Percentiles rank a stretch among this genome's conserved stretches.
phyloP scores from a whole-genome alignment of 129 eudicot genomes.

The Escallonia rubra region DNA sequence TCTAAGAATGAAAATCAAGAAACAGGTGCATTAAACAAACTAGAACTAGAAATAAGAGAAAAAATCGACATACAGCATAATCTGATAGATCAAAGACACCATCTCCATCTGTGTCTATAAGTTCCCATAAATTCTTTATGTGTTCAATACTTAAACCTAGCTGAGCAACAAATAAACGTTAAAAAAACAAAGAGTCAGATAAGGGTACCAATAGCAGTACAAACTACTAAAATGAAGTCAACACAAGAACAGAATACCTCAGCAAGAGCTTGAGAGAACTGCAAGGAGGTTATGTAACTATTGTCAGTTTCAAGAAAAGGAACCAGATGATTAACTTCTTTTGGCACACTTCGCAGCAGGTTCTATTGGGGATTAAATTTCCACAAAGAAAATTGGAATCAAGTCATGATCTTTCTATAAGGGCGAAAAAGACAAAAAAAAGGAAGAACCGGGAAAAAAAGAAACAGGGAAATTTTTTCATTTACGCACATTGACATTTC shows the following conservation, averaged over 20 bases:
- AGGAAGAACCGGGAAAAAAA: too few species aligned
- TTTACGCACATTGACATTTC: slow-evolving; percentile 17
- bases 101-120: slow-evolving; percentile 17
- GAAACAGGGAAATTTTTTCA: not conserved
- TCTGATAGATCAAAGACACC: slow-evolving; percentile 12
- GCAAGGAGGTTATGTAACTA: slow-evolving; percentile 11
- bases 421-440: too few species aligned
- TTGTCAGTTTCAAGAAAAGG: slow-evolving; percentile 4
- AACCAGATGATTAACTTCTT: not conserved
- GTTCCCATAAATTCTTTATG: slow-evolving; percentile 18
- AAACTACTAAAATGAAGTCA: not conserved
- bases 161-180: not conserved
- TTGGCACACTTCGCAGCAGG: slow-evolving; percentile 7
- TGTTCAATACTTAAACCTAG: slow-evolving; percentile 10
- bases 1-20: not conserved
- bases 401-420: too few species aligned
- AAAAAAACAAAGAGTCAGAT: not conserved
- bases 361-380: slow-evolving; percentile 1
- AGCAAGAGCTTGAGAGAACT: slow-evolving; percentile 17
- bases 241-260: slow-evolving; percentile 10
- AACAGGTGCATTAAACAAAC: not conserved
- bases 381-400: too few species aligned
- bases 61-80: slow-evolving; percentile 6
- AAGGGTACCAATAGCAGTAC: not conserved
- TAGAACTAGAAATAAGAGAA: not conserved